Conservation (phyloP, 306 rosid genomes). For the Erythrophleum fordii region DNA sequence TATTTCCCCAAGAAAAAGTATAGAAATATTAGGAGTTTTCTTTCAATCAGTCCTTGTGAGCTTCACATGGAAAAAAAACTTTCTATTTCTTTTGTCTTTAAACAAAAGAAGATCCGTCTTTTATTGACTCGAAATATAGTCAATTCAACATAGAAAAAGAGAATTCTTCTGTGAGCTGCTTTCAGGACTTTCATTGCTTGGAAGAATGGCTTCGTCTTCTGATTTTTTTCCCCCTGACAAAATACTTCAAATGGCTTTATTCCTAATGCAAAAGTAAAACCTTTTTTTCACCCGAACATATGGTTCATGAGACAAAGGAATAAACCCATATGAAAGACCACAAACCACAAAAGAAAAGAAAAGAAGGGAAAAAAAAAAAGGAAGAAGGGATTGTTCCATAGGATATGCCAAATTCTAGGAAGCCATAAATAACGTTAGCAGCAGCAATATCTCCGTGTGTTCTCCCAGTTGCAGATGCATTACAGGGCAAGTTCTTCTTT, state of each 20-base stretch:
- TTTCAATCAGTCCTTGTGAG: too few relatives aligned
- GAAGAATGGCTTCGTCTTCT: background rate
- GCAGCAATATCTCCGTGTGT: background rate
- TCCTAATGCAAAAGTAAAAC: background rate
- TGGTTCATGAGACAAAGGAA: constrained; percentile 12
- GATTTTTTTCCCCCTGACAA: background rate
- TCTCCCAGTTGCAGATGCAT: constrained; percentile 50
- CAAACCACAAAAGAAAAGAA: background rate
- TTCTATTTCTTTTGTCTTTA: too few relatives aligned
- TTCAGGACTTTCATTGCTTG: background rate
- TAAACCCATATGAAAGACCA: background rate
- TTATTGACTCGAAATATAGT: too few relatives aligned
- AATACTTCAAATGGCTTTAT: background rate
- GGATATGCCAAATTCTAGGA: constrained; percentile 56
- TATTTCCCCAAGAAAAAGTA: too few relatives aligned
- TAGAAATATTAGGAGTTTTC: too few relatives aligned
- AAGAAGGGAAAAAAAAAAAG: too few relatives aligned
- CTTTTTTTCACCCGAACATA: background rate
- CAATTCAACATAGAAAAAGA: too few relatives aligned
- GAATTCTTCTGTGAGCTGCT: too few relatives aligned
- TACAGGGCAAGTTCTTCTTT: constrained; percentile 66
- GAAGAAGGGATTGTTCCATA: constrained; percentile 51
- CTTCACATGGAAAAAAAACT: too few relatives aligned
- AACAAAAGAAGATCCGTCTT: too few relatives aligned
- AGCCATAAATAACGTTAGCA: constrained; percentile 33